Percentiles rank a stretch among this genome's conserved stretches.
Conservation (phyloP, 2,329 filamentous ascomycete genomes). For the Teratosphaeria destructans region DNA sequence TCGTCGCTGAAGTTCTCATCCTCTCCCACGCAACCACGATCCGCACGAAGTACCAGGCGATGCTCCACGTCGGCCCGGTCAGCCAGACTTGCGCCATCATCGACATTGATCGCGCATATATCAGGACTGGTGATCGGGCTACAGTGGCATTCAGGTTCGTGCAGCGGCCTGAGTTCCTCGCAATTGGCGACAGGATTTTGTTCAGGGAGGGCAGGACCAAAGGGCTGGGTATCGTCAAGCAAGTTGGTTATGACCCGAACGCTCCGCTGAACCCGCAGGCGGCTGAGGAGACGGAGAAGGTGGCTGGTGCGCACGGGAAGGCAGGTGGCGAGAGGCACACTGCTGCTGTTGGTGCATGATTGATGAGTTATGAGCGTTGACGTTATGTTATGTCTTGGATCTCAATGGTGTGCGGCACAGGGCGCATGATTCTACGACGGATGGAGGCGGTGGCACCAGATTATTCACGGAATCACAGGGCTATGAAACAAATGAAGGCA, state of each 20-base stretch:
- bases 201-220: slow-evolving; percentile 95
- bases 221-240: slow-evolving; percentile 87
- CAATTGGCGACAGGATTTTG: slow-evolving; percentile 75
- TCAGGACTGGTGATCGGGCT: slow-evolving; percentile 88
- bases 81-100: slow-evolving; percentile 95
- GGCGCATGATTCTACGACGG: not conserved
- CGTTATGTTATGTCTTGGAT: not conserved
- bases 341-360: not conserved
- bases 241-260: slow-evolving; percentile 69
- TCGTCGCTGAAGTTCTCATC: slow-evolving; percentile 70
- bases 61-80: slow-evolving; percentile 92
- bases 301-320: not conserved
- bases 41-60: slow-evolving; percentile 92
- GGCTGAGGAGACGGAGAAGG: slow-evolving; percentile 15
- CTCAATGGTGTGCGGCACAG: not conserved
- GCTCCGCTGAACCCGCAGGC: slow-evolving; percentile 35
- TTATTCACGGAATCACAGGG: not conserved
- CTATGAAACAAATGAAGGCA: not conserved
- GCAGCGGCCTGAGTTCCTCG: slow-evolving; percentile 85
- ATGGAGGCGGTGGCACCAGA: not conserved
- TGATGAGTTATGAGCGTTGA: not conserved
- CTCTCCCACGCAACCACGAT: slow-evolving; percentile 94
- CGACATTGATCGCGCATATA: slow-evolving; percentile 91
- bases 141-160: slow-evolving; percentile 91
- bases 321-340: slow-evolving; percentile 1